Conservation (phyloP, 2,329 filamentous ascomycete species). For the Colletotrichum sp. region DNA sequence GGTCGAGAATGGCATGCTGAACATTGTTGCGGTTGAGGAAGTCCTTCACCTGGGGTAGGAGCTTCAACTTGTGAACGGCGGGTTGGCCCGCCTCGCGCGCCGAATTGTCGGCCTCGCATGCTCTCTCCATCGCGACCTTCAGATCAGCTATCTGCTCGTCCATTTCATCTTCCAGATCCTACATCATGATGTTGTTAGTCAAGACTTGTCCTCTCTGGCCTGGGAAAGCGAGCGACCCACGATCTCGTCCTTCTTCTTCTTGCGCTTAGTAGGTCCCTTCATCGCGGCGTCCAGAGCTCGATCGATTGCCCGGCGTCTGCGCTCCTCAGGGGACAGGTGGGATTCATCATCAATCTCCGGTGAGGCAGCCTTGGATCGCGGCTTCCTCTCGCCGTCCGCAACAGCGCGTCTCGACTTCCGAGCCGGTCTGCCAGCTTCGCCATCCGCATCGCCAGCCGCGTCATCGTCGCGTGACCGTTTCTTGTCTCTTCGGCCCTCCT, state of each 20-base stretch:
- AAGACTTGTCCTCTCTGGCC: neutral
- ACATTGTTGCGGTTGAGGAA: constrained; percentile 90
- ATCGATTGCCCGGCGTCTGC: constrained; percentile 82
- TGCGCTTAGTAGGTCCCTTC: constrained; percentile 77
- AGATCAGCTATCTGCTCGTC: constrained; percentile 90
- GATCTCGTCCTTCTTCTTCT: constrained; percentile 86
- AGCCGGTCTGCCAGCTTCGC: constrained; percentile 44
- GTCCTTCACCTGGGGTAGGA: constrained; percentile 87
- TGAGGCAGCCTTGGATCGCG: constrained; percentile 45
- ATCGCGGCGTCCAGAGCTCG: constrained; percentile 86
- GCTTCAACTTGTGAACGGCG: constrained; percentile 90
- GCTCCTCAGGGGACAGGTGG: constrained; percentile 81
- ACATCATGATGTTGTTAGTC: constrained; percentile 25
- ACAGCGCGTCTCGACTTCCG: constrained; percentile 51
- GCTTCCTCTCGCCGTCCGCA: constrained; percentile 51
- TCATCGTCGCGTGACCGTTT: constrained; percentile 60
- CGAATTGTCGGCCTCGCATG: constrained; percentile 84
- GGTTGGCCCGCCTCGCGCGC: constrained; percentile 81
- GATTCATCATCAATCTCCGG: constrained; percentile 76
- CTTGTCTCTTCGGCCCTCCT: constrained; percentile 74
- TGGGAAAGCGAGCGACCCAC: constrained; percentile 51
- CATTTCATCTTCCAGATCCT: constrained; percentile 90
- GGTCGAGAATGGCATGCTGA: constrained; percentile 84
- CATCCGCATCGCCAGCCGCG: constrained; percentile 47
- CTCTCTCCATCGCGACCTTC: constrained; percentile 87